These are phyloP conservation scores for Nitzschia putrida DNA, from an alignment of 108 stramenopile genomes.

Conservation along the genomic window DNA sequence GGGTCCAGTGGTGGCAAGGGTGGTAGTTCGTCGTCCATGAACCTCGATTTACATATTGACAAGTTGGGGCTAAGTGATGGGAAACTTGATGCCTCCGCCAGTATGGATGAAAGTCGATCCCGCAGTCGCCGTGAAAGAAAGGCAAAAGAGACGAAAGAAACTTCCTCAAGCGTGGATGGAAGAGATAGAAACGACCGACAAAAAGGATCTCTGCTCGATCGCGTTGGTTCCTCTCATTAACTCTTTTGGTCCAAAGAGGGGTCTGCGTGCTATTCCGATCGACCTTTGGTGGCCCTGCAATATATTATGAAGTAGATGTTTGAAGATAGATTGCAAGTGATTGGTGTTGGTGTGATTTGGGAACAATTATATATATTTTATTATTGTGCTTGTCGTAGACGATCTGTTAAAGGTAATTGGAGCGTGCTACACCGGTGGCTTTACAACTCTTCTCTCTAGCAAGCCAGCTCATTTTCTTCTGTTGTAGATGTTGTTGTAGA, in stretches of 20 bases:
- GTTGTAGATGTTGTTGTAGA: too few relatives aligned
- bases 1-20: background rate
- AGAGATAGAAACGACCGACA: conserved; percentile 9
- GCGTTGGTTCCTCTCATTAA: background rate
- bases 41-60: conserved; percentile 5
- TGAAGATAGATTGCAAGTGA: too few relatives aligned
- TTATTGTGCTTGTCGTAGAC: too few relatives aligned
- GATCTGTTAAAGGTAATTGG: too few relatives aligned
- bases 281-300: conserved; percentile 13
- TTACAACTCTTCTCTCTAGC: too few relatives aligned
- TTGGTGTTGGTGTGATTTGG: too few relatives aligned
- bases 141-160: background rate
- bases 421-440: too few relatives aligned
- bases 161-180: background rate
- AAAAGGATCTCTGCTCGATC: conserved; percentile 9
- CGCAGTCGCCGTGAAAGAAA: background rate
- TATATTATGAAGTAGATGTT: background rate
- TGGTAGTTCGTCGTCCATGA: background rate
- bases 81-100: background rate
- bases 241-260: conserved; percentile 4
- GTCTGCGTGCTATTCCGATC: conserved; percentile 12
- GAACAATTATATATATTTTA: too few relatives aligned
- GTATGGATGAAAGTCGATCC: conserved; percentile 3
- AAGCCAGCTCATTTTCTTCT: too few relatives aligned
- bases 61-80: conserved; percentile 5